Evolutionary conservation across 2,329 filamentous ascomycete species (phyloP), one percentile per base, ranked within the genome.

Genomic region (Fusarium clavum): DNA sequence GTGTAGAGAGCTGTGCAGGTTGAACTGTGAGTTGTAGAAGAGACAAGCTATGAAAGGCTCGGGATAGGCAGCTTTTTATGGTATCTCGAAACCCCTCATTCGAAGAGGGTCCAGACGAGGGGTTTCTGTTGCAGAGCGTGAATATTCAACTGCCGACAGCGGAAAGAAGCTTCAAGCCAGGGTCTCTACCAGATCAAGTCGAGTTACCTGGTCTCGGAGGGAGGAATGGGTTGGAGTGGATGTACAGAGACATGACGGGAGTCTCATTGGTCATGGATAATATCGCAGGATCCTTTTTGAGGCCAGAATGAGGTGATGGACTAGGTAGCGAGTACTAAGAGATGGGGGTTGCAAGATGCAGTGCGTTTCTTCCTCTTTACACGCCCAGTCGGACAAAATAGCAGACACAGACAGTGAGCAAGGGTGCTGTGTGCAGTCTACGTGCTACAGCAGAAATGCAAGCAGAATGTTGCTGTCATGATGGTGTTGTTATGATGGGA

Each of bases 21-120:
- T 72, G 45, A 54, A 30, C 34, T 43, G 38, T 25, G 27, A 29
- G 27, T 29, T 29, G 27, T 29, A 29, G 27, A 29, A 29, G 32
- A 57, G 47, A 30, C 10, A 22, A 51, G 25, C 10, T 18, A 25
- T 48, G 54, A 34, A 38, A 18, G 47, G 47, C 20, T 44, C 52
- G 64, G 64, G 60, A 59, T 41, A 30, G 16, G 48, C 51, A 56
- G 59, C 59, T 69, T 59, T 70, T 64, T 70, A 70, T 71, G 25
- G 44, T 52, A 32, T 16, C 52, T 56, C 9, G 6, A 41, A 40
- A 24, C 43, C 52, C 46, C 38, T 25, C 46, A 16, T 24, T 27
- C 4, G 7, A 27, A 53, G 49, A 53, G 34, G 24, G 34, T 53
- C n/a, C 13, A 8, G 9, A 24, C 14, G 27, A 34, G 41, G 29